A percentile compares a stretch with the other conserved stretches of the same genome.
Conservation (phyloP, 371 early-diverging fungal species). For the Mucor indicus region DNA sequence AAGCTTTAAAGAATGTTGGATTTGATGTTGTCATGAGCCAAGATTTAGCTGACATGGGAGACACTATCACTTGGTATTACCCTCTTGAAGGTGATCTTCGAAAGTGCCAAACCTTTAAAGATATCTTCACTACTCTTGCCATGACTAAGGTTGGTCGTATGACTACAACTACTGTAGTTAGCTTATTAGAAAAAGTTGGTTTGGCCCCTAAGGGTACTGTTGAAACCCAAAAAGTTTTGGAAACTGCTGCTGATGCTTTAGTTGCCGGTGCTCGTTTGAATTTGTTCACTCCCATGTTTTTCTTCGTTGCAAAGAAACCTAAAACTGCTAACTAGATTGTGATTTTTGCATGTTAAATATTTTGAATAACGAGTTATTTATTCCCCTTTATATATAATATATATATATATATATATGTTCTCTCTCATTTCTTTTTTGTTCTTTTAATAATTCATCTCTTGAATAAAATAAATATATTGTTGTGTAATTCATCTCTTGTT, state of each 20-base stretch:
- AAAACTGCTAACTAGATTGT: conserved; percentile 3
- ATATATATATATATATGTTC: background rate
- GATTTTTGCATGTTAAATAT: background rate
- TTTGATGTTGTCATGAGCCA: conserved; percentile 74
- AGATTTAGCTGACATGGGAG: conserved; percentile 69
- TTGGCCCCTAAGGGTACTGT: conserved; percentile 81
- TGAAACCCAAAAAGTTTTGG: conserved; percentile 76
- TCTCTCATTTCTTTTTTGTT: background rate
- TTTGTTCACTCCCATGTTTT: conserved; percentile 93
- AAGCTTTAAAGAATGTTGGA: conserved; percentile 79
- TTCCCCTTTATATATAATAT: background rate
- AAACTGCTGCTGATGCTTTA: conserved; percentile 79
- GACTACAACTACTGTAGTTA: conserved; percentile 65
- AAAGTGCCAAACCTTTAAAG: conserved; percentile 63
- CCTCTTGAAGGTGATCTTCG: conserved; percentile 70
- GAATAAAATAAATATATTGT: too few relatives aligned
- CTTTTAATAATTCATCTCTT: too few relatives aligned
- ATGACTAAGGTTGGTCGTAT: conserved; percentile 55
- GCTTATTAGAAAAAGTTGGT: conserved; percentile 73
- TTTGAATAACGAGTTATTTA: conserved; percentile 7
- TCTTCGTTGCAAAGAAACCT: conserved; percentile 89
- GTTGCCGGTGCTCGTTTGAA: conserved; percentile 73
- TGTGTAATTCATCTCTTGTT: too few relatives aligned
- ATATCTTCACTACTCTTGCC: conserved; percentile 51
- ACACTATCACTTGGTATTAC: conserved; percentile 77